Percentiles rank a stretch among this genome's conserved stretches.
Conservation (phyloP, 768 basidiomycete genomes). For the Suillus bovinus region DNA sequence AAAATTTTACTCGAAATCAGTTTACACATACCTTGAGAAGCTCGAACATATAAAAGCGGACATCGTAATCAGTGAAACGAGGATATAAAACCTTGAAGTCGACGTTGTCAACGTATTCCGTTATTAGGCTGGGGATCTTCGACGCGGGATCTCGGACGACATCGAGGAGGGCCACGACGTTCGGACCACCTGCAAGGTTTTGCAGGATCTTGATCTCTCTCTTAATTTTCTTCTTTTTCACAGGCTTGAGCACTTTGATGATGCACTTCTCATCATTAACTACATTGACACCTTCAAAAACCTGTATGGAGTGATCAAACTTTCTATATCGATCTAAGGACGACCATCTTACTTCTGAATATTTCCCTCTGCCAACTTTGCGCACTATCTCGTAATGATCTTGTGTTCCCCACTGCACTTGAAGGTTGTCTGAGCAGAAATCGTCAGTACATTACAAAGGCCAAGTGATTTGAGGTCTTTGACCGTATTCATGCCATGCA, state of each 20-base stretch:
- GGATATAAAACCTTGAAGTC: slow-evolving; percentile 98
- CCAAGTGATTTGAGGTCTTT: slow-evolving; percentile 17
- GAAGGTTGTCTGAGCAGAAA: slow-evolving; percentile 73
- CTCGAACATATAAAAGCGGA: slow-evolving; percentile 96
- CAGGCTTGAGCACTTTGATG: slow-evolving; percentile 98
- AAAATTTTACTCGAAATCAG: slow-evolving; percentile 10
- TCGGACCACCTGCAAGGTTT: slow-evolving; percentile 94
- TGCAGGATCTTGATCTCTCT: slow-evolving; percentile 98
- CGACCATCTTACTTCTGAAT: slow-evolving; percentile 73
- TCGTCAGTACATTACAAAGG: slow-evolving; percentile 16
- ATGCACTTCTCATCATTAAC: slow-evolving; percentile 93
- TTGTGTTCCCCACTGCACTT: slow-evolving; percentile 97
- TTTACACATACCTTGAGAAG: slow-evolving; percentile 72
- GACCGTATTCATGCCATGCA: slow-evolving; percentile 96
- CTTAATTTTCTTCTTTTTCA: slow-evolving; percentile 99
- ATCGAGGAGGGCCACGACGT: slow-evolving; percentile 90
- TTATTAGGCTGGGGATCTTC: slow-evolving; percentile 95
- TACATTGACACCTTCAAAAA: slow-evolving; percentile 92
- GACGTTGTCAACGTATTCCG: slow-evolving; percentile 97
- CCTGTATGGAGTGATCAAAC: slow-evolving; percentile 43
- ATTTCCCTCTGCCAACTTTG: slow-evolving; percentile 95
- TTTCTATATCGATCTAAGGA: slow-evolving; percentile 8
- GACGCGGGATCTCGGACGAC: slow-evolving; percentile 95
- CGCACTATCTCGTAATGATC: slow-evolving; percentile 98
- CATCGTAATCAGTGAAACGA: slow-evolving; percentile 93